Percentiles rank a stretch among this genome's conserved stretches.
phyloP scores from a whole-genome alignment of 2,329 filamentous ascomycete species.

The Fusarium torreyae region DNA sequence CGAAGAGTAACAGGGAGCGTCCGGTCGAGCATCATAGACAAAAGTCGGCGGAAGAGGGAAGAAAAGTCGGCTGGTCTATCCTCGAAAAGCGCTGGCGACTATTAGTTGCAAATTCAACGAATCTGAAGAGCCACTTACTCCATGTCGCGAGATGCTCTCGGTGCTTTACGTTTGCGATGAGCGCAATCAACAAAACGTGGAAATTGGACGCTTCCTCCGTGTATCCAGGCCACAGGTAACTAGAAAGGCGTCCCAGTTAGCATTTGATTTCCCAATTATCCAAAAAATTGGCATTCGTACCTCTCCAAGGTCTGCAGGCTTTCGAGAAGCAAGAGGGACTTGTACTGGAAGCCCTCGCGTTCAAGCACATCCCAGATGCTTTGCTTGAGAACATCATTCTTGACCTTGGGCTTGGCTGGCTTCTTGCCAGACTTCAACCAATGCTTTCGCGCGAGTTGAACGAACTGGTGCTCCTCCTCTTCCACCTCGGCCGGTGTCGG shows the following conservation, averaged over 20 bases:
- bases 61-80: conserved; percentile 87
- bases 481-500: conserved; percentile 77
- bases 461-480: conserved; percentile 79
- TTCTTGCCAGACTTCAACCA: conserved; percentile 81
- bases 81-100: conserved; percentile 77
- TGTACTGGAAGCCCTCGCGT: conserved; percentile 82
- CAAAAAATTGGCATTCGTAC: conserved; percentile 57
- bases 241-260: conserved; percentile 55
- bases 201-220: conserved; percentile 90
- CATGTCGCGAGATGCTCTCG: conserved; percentile 90
- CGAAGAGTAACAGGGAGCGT: conserved; percentile 77
- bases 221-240: conserved; percentile 96
- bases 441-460: conserved; percentile 83
- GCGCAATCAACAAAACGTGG: conserved; percentile 87
- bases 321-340: conserved; percentile 86
- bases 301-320: conserved; percentile 91
- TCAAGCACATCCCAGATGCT: conserved; percentile 93
- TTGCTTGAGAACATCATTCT: conserved; percentile 87
- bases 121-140: conserved; percentile 66
- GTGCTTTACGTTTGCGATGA: conserved; percentile 90
- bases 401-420: conserved; percentile 77
- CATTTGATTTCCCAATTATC: conserved; percentile 22
- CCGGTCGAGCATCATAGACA: conserved; percentile 86
- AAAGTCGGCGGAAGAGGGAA: conserved; percentile 86
- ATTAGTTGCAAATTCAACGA: conserved; percentile 37